Evolutionary conservation across 768 basidiomycete species (phyloP).

Genomic region (Suillus alpinus): DNA sequence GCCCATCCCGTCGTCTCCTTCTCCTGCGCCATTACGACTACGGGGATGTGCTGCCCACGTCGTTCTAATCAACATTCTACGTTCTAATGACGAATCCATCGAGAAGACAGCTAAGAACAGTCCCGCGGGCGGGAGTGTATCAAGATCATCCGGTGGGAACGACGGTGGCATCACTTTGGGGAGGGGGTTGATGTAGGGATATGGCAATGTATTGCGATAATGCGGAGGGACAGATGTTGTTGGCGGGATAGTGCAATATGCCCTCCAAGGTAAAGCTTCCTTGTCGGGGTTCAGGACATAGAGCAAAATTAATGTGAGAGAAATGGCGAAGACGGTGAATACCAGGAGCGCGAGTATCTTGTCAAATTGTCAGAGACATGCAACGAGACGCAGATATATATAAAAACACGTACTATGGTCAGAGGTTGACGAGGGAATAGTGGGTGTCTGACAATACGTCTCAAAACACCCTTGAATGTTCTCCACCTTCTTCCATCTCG

Average conservation of each 20-base stretch:
- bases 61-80: conserved; percentile 81
- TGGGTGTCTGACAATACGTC: conserved; percentile 63
- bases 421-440: conserved; percentile 78
- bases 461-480: conserved; percentile 50
- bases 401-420: conserved; percentile 60
- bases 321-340: conserved; percentile 77
- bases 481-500: conserved; percentile 47
- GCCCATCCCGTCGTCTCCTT: conserved; percentile 65
- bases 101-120: conserved; percentile 90
- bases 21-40: conserved; percentile 70
- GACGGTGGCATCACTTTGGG: conserved; percentile 29
- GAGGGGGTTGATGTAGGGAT: conserved; percentile 35
- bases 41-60: conserved; percentile 87
- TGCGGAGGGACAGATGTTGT: conserved; percentile 42
- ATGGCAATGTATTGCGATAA: conserved; percentile 39
- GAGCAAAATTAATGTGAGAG: conserved; percentile 83
- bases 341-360: conserved; percentile 72
- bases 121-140: conserved; percentile 76
- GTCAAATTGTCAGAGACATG: conserved; percentile 19
- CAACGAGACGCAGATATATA: background rate
- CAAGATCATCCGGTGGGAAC: conserved; percentile 76
- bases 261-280: conserved; percentile 89
- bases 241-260: conserved; percentile 79
- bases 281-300: conserved; percentile 96
- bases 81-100: conserved; percentile 79